These are phyloP conservation scores for Seminavis robusta DNA, from an alignment of 108 stramenopile genomes.

Conservation along the genomic window DNA sequence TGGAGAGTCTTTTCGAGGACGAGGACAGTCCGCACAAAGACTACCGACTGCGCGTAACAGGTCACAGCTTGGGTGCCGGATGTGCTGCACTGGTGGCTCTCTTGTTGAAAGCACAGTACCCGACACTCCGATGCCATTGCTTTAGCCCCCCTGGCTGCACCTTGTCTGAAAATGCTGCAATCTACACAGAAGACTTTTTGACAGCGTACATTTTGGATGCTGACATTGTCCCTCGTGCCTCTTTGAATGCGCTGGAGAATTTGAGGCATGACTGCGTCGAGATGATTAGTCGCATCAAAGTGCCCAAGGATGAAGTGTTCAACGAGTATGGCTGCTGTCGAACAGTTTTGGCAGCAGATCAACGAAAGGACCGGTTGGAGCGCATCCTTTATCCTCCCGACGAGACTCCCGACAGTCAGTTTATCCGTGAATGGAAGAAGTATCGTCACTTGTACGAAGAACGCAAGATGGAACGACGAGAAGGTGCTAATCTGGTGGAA, in stretches of 20 bases:
- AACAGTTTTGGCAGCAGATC: no score
- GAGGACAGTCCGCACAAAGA: slow-evolving; percentile 33
- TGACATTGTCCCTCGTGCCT: slow-evolving; percentile 78
- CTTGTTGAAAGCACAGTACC: slow-evolving; percentile 64
- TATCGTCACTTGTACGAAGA: no score
- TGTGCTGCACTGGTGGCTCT: slow-evolving; percentile 77
- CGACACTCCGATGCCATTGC: slow-evolving; percentile 66
- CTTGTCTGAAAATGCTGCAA: slow-evolving; percentile 61
- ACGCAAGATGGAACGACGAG: no score
- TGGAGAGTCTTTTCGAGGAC: slow-evolving; percentile 47
- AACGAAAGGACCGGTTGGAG: no score
- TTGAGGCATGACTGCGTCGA: slow-evolving; percentile 72
- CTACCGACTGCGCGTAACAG: slow-evolving; percentile 70
- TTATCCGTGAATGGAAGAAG: no score
- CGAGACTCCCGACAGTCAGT: no score
- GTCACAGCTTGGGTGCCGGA: slow-evolving; percentile 92
- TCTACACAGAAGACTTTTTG: slow-evolving; percentile 46
- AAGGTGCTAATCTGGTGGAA: no score
- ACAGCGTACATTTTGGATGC: slow-evolving; percentile 71
- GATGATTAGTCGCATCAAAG: slow-evolving; percentile 70
- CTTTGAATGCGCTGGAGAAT: slow-evolving; percentile 54
- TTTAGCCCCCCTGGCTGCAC: slow-evolving; percentile 87
- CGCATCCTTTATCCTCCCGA: no score
- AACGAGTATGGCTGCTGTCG: no score
- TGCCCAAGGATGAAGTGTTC: slow-evolving; percentile 62